Conservation (phyloP, 208 protist genomes). For the Zelonia costaricensis region DNA sequence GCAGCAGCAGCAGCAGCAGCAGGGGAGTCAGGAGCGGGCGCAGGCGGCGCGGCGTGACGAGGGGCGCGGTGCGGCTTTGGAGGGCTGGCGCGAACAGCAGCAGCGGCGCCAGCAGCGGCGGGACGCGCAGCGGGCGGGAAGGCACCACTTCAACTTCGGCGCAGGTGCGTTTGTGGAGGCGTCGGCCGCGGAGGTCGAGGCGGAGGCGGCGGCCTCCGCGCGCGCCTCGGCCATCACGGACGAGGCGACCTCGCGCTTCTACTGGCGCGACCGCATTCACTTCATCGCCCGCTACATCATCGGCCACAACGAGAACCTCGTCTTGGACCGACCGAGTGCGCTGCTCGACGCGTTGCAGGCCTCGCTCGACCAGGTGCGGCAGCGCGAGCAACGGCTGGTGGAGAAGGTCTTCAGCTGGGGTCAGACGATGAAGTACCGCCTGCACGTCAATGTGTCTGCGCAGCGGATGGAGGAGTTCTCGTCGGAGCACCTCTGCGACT, state of each 20-base stretch:
- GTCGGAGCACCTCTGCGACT: slow-evolving; percentile 29
- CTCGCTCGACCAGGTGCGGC: slow-evolving; percentile 22
- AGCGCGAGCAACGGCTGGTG: slow-evolving; percentile 18
- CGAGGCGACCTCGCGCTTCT: neutral
- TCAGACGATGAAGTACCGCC: slow-evolving; percentile 50
- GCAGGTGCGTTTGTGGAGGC: too few species aligned
- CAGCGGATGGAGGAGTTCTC: slow-evolving; percentile 34
- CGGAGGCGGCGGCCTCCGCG: neutral
- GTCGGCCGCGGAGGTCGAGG: neutral
- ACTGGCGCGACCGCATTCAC: slow-evolving; percentile 9
- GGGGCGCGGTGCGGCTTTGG: too few species aligned
- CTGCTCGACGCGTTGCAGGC: slow-evolving; percentile 32
- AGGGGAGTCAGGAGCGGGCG: too few species aligned
- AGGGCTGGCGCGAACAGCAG: too few species aligned
- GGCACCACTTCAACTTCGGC: too few species aligned
- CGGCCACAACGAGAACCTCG: slow-evolving; percentile 9
- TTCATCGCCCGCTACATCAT: slow-evolving; percentile 23
- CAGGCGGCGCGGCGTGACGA: too few species aligned
- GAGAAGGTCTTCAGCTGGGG: slow-evolving; percentile 34
- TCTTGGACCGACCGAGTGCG: neutral
- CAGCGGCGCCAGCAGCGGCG: neutral
- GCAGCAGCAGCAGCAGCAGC: too few species aligned
- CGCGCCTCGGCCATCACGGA: too few species aligned
- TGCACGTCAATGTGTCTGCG: slow-evolving; percentile 42
- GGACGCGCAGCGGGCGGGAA: neutral